phyloP scores from a whole-genome alignment of 2,329 filamentous ascomycete species.

The Nemania bipapillata region DNA sequence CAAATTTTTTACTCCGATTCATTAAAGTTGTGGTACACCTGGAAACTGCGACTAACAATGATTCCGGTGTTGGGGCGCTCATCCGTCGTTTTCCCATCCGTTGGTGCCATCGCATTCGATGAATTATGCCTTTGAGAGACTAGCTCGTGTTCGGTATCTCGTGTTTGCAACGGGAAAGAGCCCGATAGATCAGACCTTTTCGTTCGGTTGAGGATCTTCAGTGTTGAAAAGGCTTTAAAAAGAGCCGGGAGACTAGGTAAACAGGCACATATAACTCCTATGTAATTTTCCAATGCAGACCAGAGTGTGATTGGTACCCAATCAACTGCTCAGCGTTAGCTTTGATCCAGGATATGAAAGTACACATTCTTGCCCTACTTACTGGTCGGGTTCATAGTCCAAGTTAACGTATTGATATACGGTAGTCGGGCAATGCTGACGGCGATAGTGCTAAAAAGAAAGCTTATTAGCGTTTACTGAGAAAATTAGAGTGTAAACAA shows the following conservation, averaged over 20 bases:
- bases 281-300: conserved; percentile 25
- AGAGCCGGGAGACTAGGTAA: conserved; percentile 30
- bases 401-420: conserved; percentile 27
- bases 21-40: not conserved
- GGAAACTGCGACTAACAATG: not conserved
- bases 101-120: conserved; percentile 2
- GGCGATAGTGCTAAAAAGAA: conserved; percentile 15
- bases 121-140: not conserved
- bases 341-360: not conserved
- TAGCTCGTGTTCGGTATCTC: not conserved
- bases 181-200: not conserved
- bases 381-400: conserved; percentile 25
- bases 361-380: not conserved
- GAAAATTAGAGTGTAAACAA: not conserved
- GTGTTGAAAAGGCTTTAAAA: conserved; percentile 4
- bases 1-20: not conserved
- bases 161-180: not conserved
- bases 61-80: not conserved
- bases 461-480: not conserved
- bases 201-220: not conserved
- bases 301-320: conserved; percentile 32
- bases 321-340: conserved; percentile 22
- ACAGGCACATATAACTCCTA: conserved; percentile 32
- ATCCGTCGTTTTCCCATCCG: not conserved
- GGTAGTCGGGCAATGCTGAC: conserved; percentile 26